Conservation (phyloP, 2,329 filamentous ascomycete species). For the Tolypocladium ophioglossoides region DNA sequence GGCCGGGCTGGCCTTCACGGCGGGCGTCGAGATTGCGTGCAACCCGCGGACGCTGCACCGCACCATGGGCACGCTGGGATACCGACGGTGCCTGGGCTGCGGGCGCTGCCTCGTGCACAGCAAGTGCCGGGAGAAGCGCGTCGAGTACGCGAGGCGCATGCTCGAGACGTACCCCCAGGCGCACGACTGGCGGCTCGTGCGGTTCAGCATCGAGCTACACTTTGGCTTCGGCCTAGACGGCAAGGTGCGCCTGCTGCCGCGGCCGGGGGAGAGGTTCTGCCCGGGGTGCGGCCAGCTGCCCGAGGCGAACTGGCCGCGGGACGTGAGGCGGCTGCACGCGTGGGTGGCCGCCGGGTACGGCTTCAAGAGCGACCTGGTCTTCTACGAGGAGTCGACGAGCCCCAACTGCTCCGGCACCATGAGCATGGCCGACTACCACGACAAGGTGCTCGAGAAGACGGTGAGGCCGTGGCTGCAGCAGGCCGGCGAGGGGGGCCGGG, state of each 20-base stretch:
- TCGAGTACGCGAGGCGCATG: slow-evolving; percentile 22
- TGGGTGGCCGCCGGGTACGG: slow-evolving; percentile 24
- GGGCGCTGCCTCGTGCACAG: slow-evolving; percentile 18
- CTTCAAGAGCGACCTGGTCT: slow-evolving; percentile 26
- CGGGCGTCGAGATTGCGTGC: slow-evolving; percentile 19
- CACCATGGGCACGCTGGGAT: slow-evolving; percentile 25
- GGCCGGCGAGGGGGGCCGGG: background rate
- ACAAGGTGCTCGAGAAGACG: slow-evolving; percentile 21
- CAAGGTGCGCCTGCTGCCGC: slow-evolving; percentile 21
- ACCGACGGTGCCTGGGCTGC: slow-evolving; percentile 23
- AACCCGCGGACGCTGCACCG: slow-evolving; percentile 25
- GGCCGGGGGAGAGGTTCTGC: slow-evolving; percentile 22
- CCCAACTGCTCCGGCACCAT: slow-evolving; percentile 20
- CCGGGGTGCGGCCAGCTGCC: slow-evolving; percentile 12
- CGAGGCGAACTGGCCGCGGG: slow-evolving; percentile 19
- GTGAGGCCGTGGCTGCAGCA: slow-evolving; percentile 22
- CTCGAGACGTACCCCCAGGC: slow-evolving; percentile 19
- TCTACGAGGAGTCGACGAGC: slow-evolving; percentile 24
- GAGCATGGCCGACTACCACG: slow-evolving; percentile 23
- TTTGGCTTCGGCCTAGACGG: slow-evolving; percentile 28
- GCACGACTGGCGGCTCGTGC: slow-evolving; percentile 20
- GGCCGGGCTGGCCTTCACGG: slow-evolving; percentile 20
- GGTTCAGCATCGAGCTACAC: slow-evolving; percentile 26
- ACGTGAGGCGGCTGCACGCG: slow-evolving; percentile 21
- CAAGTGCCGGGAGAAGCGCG: slow-evolving; percentile 19